These are phyloP conservation scores for Fusarium zealandicum DNA, from an alignment of 2,329 filamentous ascomycete genomes.

Conservation along the genomic window DNA sequence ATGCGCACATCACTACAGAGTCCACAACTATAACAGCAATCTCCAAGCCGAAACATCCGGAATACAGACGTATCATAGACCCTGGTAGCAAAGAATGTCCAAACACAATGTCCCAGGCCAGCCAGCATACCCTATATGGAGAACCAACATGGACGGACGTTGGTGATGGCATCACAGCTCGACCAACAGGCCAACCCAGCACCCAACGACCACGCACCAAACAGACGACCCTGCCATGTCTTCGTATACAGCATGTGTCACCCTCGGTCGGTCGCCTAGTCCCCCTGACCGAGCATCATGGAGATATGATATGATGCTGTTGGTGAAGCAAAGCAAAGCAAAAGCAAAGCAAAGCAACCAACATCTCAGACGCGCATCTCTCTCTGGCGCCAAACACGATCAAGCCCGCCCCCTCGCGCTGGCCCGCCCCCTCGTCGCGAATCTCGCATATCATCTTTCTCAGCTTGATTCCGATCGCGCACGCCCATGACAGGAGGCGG, in stretches of 20 bases:
- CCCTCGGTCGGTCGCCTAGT: neutral
- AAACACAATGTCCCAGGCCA: too few relatives aligned
- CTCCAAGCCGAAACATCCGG: too few relatives aligned
- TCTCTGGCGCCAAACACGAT: neutral
- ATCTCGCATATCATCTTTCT: too few relatives aligned
- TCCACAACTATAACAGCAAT: too few relatives aligned
- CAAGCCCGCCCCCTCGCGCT: neutral
- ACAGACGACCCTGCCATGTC: neutral
- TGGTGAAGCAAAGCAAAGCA: neutral
- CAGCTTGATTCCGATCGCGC: neutral
- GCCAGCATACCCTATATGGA: too few relatives aligned
- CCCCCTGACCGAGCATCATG: neutral
- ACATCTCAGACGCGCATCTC: neutral
- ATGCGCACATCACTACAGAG: too few relatives aligned
- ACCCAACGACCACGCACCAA: neutral
- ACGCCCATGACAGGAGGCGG: constrained; percentile 1
- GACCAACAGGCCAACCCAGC: neutral
- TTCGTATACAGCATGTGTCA: neutral
- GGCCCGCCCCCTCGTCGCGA: too few relatives aligned
- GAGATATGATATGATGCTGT: neutral
- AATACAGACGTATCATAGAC: too few relatives aligned
- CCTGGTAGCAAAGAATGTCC: too few relatives aligned
- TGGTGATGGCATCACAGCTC: neutral
- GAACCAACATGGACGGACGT: neutral
- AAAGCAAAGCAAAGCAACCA: neutral